Conservation (phyloP, 129 eudicot species). For the Centrapalus pauciflorus region DNA sequence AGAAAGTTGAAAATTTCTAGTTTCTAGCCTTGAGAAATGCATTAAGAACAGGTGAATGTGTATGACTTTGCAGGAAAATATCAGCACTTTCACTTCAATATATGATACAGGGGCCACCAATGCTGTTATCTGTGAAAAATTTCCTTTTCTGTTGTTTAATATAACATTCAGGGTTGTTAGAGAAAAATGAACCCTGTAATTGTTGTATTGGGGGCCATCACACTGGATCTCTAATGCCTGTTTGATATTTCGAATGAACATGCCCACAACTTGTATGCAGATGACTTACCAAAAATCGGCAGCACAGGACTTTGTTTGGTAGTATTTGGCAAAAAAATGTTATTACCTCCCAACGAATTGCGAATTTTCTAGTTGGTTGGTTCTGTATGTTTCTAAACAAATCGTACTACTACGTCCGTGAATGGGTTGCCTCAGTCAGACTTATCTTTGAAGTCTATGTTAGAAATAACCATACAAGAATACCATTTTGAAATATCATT, state of each 20-base stretch:
- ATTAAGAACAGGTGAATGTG: constrained; percentile 1
- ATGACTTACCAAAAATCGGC: not conserved
- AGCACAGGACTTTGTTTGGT: not conserved
- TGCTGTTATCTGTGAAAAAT: not conserved
- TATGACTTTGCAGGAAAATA: not conserved
- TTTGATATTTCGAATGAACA: not conserved
- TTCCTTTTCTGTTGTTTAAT: not conserved
- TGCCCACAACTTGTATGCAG: constrained; percentile 6
- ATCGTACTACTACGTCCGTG: not conserved
- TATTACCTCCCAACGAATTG: not conserved
- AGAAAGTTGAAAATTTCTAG: not conserved
- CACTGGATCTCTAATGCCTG: constrained; percentile 5
- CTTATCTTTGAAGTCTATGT: not conserved
- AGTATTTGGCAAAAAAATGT: not conserved
- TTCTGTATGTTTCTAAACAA: not conserved
- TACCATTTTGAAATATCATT: not conserved
- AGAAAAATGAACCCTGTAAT: not conserved
- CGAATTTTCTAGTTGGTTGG: not conserved
- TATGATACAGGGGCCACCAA: not conserved
- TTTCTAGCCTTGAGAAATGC: not conserved
- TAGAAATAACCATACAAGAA: constrained; percentile 6
- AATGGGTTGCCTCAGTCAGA: not conserved
- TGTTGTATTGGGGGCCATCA: not conserved
- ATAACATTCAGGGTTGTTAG: not conserved
- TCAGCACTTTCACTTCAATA: not conserved